Base-by-base conservation (phyloP, 768 basidiomycete genomes). In the Mycena vulgaris region DNA sequence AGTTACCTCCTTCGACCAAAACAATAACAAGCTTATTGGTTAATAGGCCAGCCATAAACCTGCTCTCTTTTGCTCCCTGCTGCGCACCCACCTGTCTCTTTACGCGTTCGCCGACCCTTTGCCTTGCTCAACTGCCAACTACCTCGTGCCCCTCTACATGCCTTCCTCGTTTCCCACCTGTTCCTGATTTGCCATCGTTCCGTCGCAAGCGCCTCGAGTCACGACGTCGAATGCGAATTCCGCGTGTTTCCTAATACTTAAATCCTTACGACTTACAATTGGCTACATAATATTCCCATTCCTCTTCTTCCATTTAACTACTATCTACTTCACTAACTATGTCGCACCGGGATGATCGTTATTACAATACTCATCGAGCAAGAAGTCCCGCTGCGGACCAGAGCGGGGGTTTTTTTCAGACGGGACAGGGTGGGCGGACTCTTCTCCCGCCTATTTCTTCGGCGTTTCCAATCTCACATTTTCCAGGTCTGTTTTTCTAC, bases 341-440 rank as follows among this genome's bases (percentile, higher is more conserved):
- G 91, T 89, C 92, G 82, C 88, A 84, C 84, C 88, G 86, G 82
- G 90, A 92, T 82, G 91, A 92, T 84, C 90, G 89, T 80, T 89
- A 88, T 86, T 90, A 88, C 84, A 84, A 86, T 80, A 85, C 83
- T 82, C 83, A 89, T 86, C 88, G 90, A 86, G 89, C 90, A 87
- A 88, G 88, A 82, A 88, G 91, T 80, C 89, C 91, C 75, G 88
- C 86, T 82, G 89, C 89, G 82, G 79, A 88, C 80, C 89, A 90
- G 83, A 84, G 80, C 80, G 85, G 85, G 82, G 85, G 81, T 84
- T 91, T 91, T 87, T 89, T 92, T 85, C 88, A 88, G 84, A 87
- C 89, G 83, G 89, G 90, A 87, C 92, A 93, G 90, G 92, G 93
- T 93, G 92, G 92, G 92, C 91, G 92, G 90, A 89, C 91, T 87